phyloP scores from a whole-genome alignment of 495 filamentous ascomycete species.

The Geoglossum glabrum region DNA sequence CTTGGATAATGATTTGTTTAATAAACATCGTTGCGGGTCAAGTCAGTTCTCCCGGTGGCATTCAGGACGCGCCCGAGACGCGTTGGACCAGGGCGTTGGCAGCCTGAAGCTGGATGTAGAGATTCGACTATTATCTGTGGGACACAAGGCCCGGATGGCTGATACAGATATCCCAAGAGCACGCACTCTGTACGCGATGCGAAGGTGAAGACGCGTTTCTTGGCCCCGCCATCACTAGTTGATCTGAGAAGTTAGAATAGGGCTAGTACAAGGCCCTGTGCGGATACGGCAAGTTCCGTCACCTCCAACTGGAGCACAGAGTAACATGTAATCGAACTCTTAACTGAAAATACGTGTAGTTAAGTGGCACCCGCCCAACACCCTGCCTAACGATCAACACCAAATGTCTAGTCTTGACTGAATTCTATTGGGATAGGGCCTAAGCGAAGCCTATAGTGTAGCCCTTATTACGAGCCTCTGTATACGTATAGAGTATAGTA shows the following conservation, averaged over 20 bases:
- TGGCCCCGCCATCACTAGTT: neutral
- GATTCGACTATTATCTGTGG: neutral
- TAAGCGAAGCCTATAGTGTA: no score
- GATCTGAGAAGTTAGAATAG: neutral
- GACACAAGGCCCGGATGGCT: neutral
- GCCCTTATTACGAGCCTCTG: no score
- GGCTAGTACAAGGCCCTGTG: neutral
- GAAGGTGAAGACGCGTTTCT: neutral
- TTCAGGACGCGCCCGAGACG: constrained; percentile 15
- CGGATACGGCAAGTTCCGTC: neutral
- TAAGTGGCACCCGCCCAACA: no score
- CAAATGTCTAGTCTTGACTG: no score
- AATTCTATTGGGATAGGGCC: no score
- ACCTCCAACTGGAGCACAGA: neutral
- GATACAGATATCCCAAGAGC: no score
- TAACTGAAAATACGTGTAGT: no score
- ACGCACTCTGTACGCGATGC: no score
- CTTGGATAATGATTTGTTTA: constrained; percentile 99
- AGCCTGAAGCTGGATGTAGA: neutral
- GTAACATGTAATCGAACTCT: constrained; percentile 5
- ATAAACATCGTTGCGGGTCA: constrained; percentile 53
- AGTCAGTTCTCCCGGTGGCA: neutral
- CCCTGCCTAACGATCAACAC: no score
- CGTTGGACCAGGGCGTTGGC: constrained; percentile 1
- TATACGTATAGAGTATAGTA: no score